Base-by-base conservation (phyloP, 805 yeast species). In the Schizosaccharomyces octosporus region DNA sequence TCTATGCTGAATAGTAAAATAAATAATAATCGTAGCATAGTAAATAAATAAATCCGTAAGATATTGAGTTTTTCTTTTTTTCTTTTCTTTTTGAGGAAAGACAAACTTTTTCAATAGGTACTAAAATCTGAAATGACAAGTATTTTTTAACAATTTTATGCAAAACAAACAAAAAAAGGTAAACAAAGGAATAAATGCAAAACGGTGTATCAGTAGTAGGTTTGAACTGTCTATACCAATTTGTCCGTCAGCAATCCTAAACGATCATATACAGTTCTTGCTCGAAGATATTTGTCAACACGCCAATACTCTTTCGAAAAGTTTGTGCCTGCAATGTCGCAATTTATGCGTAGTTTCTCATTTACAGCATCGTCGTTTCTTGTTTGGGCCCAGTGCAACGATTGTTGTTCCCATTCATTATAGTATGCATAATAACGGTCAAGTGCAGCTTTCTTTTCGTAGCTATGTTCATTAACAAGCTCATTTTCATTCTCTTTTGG, bases 241-340 rank as follows among this genome's bases (percentile, higher is more conserved):
- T 45, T 45, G 11, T 19, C 4, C 4, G 84, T 87, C 43, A 81
- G 69, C 29, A 71, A 64, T n/a, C 93, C 89, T 62, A 78, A 75
- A 67, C 95, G 79, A 72, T 93, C 98, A 68, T 81, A 86, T 51
- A 82, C 73, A 48, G 88, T 81, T 65, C 88, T 81, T 55, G 84
- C 81, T 71, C 98, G 82, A 59, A 87, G 71, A 65, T 84, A 88
- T 1, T 93, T 90, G 68, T 93, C 97, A 62, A 86, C 71, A 59
- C 73, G 70, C 68, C 79, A 76, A 72, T 84, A 89, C 69, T 85
- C 85, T 36, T 76, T 72, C 7, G 83, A 74, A 59, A 90, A 68
- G 63, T 78, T 72, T 61, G 72, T 72, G 62, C 82, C 79, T 32
- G 84, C 62, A 39, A 71, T 70, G 17, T 80, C 74, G 57, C 57